Percentiles rank a stretch among this genome's conserved stretches.
These are phyloP conservation scores for Fusarium sp. DNA, from an alignment of 2,329 filamentous ascomycete species.

Conservation along the genomic window DNA sequence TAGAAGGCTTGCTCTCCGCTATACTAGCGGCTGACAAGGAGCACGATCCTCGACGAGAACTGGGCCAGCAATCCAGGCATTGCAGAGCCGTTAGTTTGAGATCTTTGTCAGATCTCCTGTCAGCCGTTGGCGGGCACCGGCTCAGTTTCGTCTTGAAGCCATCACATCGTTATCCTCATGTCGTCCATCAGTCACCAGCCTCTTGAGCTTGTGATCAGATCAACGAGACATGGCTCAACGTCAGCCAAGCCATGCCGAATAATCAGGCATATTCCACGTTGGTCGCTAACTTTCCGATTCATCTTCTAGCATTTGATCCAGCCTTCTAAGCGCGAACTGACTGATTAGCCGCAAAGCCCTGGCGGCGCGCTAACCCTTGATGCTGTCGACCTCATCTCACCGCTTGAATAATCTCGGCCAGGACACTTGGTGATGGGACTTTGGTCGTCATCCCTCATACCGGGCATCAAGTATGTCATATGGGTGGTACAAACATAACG, in stretches of 20 bases:
- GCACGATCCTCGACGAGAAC: constrained; percentile 14
- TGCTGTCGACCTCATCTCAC: constrained; percentile 38
- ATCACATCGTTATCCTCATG: neutral
- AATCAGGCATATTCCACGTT: constrained; percentile 11
- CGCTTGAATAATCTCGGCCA: constrained; percentile 28
- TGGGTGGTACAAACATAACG: neutral
- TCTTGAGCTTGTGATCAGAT: constrained; percentile 8
- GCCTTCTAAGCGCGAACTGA: constrained; percentile 22
- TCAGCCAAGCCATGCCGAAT: constrained; percentile 7
- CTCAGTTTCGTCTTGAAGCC: neutral
- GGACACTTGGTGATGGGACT: constrained; percentile 27
- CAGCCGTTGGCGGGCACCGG: too few relatives aligned
- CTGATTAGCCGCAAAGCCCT: constrained; percentile 34
- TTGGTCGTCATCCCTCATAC: constrained; percentile 20
- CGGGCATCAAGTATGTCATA: constrained; percentile 20
- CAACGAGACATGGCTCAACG: neutral
- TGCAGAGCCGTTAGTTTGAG: neutral
- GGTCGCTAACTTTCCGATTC: constrained; percentile 15
- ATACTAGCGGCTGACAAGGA: constrained; percentile 25
- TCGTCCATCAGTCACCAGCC: neutral
- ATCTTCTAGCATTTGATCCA: constrained; percentile 13
- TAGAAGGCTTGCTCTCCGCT: constrained; percentile 18
- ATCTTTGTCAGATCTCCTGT: neutral
- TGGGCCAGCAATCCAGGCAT: constrained; percentile 7
- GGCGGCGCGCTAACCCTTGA: constrained; percentile 29